Evolutionary conservation across 306 rosid species (phyloP), one percentile per base, ranked within the genome.

Genomic region (Abrus precatorius): DNA sequence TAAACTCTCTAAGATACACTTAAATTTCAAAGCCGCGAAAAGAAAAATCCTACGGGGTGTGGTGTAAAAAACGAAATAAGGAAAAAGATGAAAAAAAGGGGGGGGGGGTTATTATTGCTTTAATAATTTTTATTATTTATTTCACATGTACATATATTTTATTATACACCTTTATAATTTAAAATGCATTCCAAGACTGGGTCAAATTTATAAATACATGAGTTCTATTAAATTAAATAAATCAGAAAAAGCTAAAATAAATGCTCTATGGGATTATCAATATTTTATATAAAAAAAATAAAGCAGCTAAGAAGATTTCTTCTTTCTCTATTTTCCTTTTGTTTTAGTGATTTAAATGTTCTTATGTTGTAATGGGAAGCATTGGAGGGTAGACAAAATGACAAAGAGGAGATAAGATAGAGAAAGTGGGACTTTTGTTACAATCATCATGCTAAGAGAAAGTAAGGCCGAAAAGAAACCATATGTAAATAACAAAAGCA

Each of bases 341-440:
- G 33, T 27, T 48, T 28, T 63, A 6, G 34, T 64, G 65, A 66
- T 83, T 50, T 44, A 36, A 34, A n/a, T 61, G 70, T 75, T 70
- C 44, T 29, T 61, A 29, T 71, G 84, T 27, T 68, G 69, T 32
- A 49, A 81, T 65, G 70, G 47, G 70, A 74, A 78, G 73, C 80
- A 84, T 62, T 38, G 76, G 70, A 78, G 78, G 73, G 77, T 78
- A 63, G 79, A 86, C 81, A 83, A 71, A 75, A 82, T 67, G 78
- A 74, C 83, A 85, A 64, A 78, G 69, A 61, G 69, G 55, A 70
- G 86, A 79, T 68, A 75, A 76, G 92, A 53, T 59, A 73, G 80
- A 44, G 86, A 82, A 76, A 84, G 90, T 86, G 79, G 76, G 68
- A 61, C 71, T 78, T 81, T 76, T 64, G 84, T 57, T 81, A 69